Evolutionary conservation across 1,284 basidiomycete genomes (phyloP), one percentile per base, ranked within the genome.

Genomic region (Cryptococcus amylolentus): DNA sequence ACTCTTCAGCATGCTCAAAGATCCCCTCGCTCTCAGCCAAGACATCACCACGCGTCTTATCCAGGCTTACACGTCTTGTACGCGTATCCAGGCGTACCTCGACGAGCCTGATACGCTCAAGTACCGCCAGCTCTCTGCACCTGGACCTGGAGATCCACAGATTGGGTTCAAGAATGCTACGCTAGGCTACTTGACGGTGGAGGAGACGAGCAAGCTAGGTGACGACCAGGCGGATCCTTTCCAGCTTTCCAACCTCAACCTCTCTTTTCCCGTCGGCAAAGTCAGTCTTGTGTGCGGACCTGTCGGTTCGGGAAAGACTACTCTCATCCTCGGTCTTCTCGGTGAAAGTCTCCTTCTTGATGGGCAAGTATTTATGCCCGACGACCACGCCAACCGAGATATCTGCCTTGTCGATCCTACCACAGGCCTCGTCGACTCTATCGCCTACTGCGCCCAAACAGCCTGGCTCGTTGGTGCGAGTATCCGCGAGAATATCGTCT

Each of bases 251-350:
- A 72, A 80, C 41, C 64, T 82, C 41, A 73, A 80, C 63, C 62
- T 83, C 16, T 63, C 63, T 3, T 81, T 80, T 68, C 80, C 79
- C 4, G 57, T 62, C 0, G 74, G 77, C n/a, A 55, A 72, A 38
- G 67, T 80, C 16, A 75, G 70, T 50, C 65, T 80, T 48, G 61
- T 80, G 18, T 67, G 75, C 27, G 79, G 80, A 1, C 69, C 80
- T 3, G 81, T 82, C 23, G 82, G 81, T 5, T 77, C 72, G 2
- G 82, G 82, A 10, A 92, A 92, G 77, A 88, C 88, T 0, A 86
- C 87, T 0, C 75, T 90, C 5, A 78, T 89, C 55, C 77, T 81
- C 12, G 84, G 87, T n/a, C 56, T 72, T 1, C 63, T 73, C 23
- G 82, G 82, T 31, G 83, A 84, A 66, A 81, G 80, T 10, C 76